Conservation (phyloP, 192 early-diverging fungal genomes). For the Rhizoclosmatium globosum region DNA sequence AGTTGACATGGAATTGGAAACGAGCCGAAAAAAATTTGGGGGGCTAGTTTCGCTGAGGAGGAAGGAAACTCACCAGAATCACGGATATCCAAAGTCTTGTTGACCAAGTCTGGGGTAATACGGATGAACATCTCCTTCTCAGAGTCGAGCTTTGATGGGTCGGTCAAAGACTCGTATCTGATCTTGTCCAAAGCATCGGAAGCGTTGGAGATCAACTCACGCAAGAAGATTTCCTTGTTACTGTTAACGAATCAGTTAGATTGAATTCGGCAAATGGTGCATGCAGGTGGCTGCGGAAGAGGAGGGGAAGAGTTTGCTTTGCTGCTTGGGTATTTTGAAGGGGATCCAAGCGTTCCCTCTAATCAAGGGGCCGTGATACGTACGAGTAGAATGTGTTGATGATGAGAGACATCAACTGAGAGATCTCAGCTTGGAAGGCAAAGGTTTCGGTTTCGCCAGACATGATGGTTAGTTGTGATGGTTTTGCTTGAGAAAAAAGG, state of each 20-base stretch:
- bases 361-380: neutral
- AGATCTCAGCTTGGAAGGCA: conserved; percentile 99
- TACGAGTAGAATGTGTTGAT: conserved; percentile 98
- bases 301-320: no score
- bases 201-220: conserved; percentile 96
- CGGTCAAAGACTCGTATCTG: conserved; percentile 95
- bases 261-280: neutral
- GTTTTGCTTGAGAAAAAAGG: neutral
- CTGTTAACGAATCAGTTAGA: conserved; percentile 9
- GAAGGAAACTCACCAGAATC: conserved; percentile 65
- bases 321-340: no score
- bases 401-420: conserved; percentile 98
- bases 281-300: neutral
- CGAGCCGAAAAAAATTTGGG: conserved; percentile 1
- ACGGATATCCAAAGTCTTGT: conserved; percentile 89
- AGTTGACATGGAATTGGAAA: neutral
- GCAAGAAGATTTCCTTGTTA: conserved; percentile 93
- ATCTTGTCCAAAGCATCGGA: conserved; percentile 99
- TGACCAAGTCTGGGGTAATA: conserved; percentile 86
- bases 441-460: conserved; percentile 60
- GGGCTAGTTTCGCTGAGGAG: neutral
- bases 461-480: neutral
- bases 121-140: conserved; percentile 95
- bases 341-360: neutral
- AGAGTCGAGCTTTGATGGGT: conserved; percentile 91